Conservation (phyloP, 805 yeast species). For the Torulaspora franciscae region DNA sequence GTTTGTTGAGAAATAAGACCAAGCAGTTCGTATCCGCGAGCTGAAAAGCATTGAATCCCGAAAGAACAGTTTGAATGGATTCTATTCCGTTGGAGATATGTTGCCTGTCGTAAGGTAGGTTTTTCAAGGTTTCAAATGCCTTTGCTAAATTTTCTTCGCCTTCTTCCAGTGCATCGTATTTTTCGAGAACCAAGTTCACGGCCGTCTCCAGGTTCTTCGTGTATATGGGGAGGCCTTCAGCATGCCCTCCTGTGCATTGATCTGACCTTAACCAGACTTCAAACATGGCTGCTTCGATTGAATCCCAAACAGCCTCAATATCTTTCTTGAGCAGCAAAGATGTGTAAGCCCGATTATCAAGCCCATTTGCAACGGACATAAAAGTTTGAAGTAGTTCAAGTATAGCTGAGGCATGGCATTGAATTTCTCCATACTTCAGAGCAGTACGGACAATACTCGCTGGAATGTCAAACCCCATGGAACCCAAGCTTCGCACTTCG, state of each 20-base stretch:
- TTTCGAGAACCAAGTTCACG: slow-evolving; percentile 31
- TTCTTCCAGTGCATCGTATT: slow-evolving; percentile 36
- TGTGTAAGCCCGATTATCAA: slow-evolving; percentile 40
- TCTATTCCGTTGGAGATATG: background rate
- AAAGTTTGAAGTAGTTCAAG: slow-evolving; percentile 48
- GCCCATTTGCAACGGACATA: slow-evolving; percentile 27
- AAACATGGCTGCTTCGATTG: slow-evolving; percentile 36
- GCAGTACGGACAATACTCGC: slow-evolving; percentile 44
- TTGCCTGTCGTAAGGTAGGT: background rate
- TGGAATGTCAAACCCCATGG: slow-evolving; percentile 56
- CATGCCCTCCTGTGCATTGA: slow-evolving; percentile 18
- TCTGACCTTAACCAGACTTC: slow-evolving; percentile 52
- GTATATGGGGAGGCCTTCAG: background rate
- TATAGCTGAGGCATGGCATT: slow-evolving; percentile 54
- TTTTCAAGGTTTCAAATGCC: slow-evolving; percentile 1
- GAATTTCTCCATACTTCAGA: slow-evolving; percentile 45
- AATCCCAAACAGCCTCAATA: slow-evolving; percentile 32
- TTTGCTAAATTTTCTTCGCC: slow-evolving; percentile 4
- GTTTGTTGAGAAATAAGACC: slow-evolving; percentile 5
- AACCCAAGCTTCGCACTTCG: slow-evolving; percentile 49
- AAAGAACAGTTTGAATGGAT: slow-evolving; percentile 7
- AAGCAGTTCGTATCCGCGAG: background rate
- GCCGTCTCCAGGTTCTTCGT: slow-evolving; percentile 41
- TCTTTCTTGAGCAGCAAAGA: slow-evolving; percentile 40
- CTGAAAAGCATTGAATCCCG: background rate